A percentile compares a stretch with the other conserved stretches of the same genome.
phyloP scores from a whole-genome alignment of 2,329 filamentous ascomycete species.

The Microsporum audouinii region DNA sequence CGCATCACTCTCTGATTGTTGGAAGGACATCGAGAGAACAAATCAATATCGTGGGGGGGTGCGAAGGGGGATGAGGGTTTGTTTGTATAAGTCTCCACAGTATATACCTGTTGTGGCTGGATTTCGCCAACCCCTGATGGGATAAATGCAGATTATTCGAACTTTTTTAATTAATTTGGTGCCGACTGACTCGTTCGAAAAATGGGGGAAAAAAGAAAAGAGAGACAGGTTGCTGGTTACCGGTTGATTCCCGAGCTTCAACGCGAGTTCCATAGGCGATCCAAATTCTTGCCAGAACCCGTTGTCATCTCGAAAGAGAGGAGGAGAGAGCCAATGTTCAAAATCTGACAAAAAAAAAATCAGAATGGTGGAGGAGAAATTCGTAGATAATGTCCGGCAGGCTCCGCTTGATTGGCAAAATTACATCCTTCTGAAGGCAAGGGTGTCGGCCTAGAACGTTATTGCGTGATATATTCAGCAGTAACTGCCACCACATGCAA shows the following conservation, averaged over 20 bases:
- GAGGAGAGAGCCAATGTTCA: neutral
- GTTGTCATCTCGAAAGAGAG: neutral
- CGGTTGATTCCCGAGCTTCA: neutral
- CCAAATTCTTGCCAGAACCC: neutral
- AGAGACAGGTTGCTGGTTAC: neutral
- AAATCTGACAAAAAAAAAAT: neutral
- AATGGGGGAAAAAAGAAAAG: neutral
- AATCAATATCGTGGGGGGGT: neutral
- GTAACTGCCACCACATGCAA: neutral
- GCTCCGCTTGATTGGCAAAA: neutral
- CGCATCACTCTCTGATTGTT: neutral
- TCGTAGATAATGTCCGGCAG: neutral
- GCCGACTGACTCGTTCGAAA: neutral
- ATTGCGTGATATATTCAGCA: neutral
- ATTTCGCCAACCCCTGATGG: neutral
- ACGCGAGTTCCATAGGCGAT: neutral
- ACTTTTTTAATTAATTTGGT: neutral
- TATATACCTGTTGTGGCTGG: neutral
- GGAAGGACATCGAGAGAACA: neutral
- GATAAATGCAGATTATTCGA: neutral
- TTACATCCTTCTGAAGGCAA: neutral
- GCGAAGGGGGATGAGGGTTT: neutral
- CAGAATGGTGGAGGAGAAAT: neutral
- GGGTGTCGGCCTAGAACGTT: neutral
- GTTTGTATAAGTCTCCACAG: neutral